Evolutionary conservation across 1,284 basidiomycete genomes (phyloP).

Genomic region (Mycosarcoma maydis): DNA sequence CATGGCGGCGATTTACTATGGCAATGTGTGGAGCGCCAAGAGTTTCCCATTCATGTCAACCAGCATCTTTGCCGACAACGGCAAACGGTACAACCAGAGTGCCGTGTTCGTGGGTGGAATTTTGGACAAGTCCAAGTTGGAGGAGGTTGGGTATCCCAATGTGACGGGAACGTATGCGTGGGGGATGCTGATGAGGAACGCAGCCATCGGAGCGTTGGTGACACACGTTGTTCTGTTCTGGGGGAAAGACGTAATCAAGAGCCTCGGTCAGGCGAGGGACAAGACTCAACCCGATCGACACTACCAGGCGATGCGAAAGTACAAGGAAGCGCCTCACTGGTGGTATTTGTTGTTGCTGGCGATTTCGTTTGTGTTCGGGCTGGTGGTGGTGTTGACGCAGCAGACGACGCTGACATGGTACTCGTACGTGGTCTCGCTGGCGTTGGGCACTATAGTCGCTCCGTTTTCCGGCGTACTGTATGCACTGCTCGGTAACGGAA

Average conservation of each 20-base stretch:
- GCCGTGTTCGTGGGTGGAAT: slow-evolving; percentile 46
- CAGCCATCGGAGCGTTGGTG: slow-evolving; percentile 72
- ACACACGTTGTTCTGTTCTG: slow-evolving; percentile 72
- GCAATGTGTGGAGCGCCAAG: slow-evolving; percentile 43
- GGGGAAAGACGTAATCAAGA: slow-evolving; percentile 56
- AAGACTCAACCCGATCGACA: slow-evolving; percentile 73
- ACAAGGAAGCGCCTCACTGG: slow-evolving; percentile 60
- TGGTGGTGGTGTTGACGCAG: slow-evolving; percentile 41
- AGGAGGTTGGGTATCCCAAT: slow-evolving; percentile 53
- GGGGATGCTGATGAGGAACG: slow-evolving; percentile 69
- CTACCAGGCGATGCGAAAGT: slow-evolving; percentile 66
- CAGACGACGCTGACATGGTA: slow-evolving; percentile 53
- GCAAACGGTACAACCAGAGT: slow-evolving; percentile 69
- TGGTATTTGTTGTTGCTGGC: slow-evolving; percentile 60
- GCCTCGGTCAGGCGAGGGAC: slow-evolving; percentile 71
- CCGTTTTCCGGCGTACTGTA: slow-evolving; percentile 44
- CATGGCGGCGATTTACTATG: slow-evolving; percentile 60
- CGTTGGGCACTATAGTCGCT: slow-evolving; percentile 35
- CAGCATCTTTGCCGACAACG: slow-evolving; percentile 27
- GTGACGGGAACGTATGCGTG: slow-evolving; percentile 72
- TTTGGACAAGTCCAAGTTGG: slow-evolving; percentile 49
- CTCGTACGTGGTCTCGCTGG: slow-evolving; percentile 38
- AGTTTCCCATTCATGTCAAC: slow-evolving; percentile 48
- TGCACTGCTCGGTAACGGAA: slow-evolving; percentile 30
- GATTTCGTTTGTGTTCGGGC: slow-evolving; percentile 39